Percentiles rank a stretch among this genome's conserved stretches.
These are phyloP conservation scores for Pleurotus giganteus DNA, from an alignment of 768 basidiomycete species.

Conservation along the genomic window DNA sequence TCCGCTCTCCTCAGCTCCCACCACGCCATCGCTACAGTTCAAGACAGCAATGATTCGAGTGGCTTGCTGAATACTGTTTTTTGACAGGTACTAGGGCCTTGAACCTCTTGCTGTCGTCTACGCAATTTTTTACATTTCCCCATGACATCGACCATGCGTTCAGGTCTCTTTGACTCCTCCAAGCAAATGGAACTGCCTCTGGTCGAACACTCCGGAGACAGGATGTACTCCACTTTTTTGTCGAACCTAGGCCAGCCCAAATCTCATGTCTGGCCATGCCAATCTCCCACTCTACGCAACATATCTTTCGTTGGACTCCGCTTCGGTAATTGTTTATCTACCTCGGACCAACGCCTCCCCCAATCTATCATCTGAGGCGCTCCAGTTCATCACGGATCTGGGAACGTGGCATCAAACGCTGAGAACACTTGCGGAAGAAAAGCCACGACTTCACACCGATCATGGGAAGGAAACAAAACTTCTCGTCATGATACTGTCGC, in stretches of 20 bases:
- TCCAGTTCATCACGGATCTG: slow-evolving; percentile 7
- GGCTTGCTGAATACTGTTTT: too few species aligned
- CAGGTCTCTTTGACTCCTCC: too few species aligned
- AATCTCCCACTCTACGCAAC: background rate
- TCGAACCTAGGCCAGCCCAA: background rate
- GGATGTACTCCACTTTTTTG: background rate
- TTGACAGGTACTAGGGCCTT: too few species aligned
- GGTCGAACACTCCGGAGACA: too few species aligned
- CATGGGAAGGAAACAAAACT: slow-evolving; percentile 1
- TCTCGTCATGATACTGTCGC: slow-evolving; percentile 1
- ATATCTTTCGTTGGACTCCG: background rate
- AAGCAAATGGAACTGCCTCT: too few species aligned
- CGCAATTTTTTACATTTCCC: too few species aligned
- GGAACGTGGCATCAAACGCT: slow-evolving; percentile 7
- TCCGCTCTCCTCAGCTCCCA: background rate
- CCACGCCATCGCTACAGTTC: too few species aligned
- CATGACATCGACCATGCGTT: too few species aligned
- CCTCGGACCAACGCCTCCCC: background rate
- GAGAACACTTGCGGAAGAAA: background rate
- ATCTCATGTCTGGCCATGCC: background rate
- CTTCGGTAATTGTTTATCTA: background rate
- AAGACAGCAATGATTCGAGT: too few species aligned
- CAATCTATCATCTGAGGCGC: background rate
- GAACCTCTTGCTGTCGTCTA: too few species aligned
- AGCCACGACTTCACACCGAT: slow-evolving; percentile 7